Evolutionary conservation across 1,139 yeast species (phyloP), one percentile per base, ranked within the genome.

Genomic region (Magnusiomyces ingens): DNA sequence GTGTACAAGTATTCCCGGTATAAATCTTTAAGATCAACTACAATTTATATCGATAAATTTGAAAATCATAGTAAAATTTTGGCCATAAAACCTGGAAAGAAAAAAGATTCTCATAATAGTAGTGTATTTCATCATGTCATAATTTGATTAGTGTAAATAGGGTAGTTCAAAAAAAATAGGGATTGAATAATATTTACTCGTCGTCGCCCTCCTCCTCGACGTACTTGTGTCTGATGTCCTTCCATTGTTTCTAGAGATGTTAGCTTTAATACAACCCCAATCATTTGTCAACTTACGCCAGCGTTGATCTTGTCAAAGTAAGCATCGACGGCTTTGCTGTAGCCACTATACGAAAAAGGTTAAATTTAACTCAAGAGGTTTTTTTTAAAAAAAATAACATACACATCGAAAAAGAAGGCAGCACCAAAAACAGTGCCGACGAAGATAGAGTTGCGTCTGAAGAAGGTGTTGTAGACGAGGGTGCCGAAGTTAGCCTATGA

Each of bases 401-500:
- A 70, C 74, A 80, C 85, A 77, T 93, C 96, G 80, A 91, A 91
- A 61, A 84, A 83, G 70, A 93, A 93, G 51, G 99, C 93, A 65
- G 88, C 82, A 52, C 82, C 85, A 64, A 93, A 85, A 59, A 93
- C 78, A 60, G 95, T 77, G 61, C 90, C 91, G 61, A 93, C 96
- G 73, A 80, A 89, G 62, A 86, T 77, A 53, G 98, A 82, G 84
- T 93, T 93, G 79, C 98, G 89, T 81, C 88, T 88, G 80, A 88
- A 84, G 61, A 93, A 71, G 58, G 82, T 76, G 79, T 81, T 82
- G 79, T 80, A 82, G 60, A 83, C 64, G 50, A 80, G 70, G 49
- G 84, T 67, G 68, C 78, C 73, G 64, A 79, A 70, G 15, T 44
- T 44, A 59, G 81, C 67, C 74, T 69, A 43, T 15, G 37, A 36